phyloP scores from a whole-genome alignment of 164 flowering plant species.

The Cinnamomum micranthum region DNA sequence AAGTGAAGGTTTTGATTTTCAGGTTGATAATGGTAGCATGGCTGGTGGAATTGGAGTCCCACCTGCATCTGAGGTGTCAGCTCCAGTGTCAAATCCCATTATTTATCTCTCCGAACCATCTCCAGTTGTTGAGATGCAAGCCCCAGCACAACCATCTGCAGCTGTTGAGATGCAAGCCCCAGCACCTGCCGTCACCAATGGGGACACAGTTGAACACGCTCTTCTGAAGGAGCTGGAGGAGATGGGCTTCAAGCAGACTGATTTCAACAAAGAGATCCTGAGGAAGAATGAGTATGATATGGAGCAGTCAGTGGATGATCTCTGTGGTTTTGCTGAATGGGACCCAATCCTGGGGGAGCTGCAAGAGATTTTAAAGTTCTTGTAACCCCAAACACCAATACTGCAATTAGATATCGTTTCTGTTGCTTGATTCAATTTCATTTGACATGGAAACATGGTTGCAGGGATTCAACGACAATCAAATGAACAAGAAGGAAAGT shows the following conservation, averaged over 20 bases:
- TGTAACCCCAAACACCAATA: background rate
- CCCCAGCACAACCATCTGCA: too few relatives aligned
- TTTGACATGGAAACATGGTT: constrained; percentile 5
- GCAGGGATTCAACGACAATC: constrained; percentile 80
- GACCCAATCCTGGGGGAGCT: constrained; percentile 78
- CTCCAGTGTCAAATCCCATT: constrained; percentile 38
- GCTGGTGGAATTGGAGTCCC: background rate
- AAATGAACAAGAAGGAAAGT: constrained; percentile 40
- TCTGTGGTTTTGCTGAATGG: constrained; percentile 51
- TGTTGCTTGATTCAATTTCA: background rate
- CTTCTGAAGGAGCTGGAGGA: constrained; percentile 74
- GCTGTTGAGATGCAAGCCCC: constrained; percentile 1
- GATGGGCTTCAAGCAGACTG: constrained; percentile 78
- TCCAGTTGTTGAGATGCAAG: background rate
- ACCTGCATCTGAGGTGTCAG: constrained; percentile 2
- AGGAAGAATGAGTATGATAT: constrained; percentile 58
- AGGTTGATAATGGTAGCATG: constrained; percentile 24
- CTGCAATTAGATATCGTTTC: background rate
- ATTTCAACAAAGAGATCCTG: constrained; percentile 69
- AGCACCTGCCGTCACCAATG: constrained; percentile 4
- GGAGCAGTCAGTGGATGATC: constrained; percentile 61
- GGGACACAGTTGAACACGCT: constrained; percentile 15
- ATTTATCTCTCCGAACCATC: constrained; percentile 28
- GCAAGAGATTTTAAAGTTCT: constrained; percentile 62
- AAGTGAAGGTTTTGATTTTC: constrained; percentile 32